These are phyloP conservation scores for Micractinium sp. DNA, from an alignment of 139 green algal genomes.

Conservation along the genomic window DNA sequence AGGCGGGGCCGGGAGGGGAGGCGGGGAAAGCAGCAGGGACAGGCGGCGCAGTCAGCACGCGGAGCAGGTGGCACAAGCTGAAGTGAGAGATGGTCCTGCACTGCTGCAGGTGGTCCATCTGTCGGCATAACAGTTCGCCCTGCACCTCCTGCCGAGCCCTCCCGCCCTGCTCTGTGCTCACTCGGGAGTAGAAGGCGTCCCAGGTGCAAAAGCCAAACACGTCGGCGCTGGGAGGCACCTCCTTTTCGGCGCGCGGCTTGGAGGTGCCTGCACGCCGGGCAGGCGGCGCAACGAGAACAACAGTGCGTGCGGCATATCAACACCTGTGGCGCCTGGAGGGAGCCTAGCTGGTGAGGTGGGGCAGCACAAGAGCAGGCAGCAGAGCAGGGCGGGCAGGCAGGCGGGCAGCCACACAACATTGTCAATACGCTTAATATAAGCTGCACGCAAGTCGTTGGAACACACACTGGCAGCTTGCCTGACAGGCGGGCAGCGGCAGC, in stretches of 20 bases:
- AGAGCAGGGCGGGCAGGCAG: not conserved
- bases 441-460: not conserved
- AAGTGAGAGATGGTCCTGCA: not conserved
- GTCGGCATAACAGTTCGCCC: too few species aligned
- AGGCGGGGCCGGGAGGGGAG: not conserved
- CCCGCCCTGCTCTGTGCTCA: too few species aligned
- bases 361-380: not conserved
- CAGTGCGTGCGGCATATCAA: too few species aligned
- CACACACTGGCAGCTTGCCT: not conserved
- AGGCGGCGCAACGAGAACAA: not conserved
- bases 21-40: not conserved
- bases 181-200: conserved; percentile 95
- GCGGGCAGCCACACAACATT: too few species aligned
- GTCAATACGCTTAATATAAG: not conserved
- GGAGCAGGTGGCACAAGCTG: not conserved
- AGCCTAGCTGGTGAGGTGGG: too few species aligned
- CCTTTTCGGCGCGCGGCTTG: conserved; percentile 66
- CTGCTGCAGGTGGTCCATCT: too few species aligned
- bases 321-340: too few species aligned
- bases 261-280: conserved; percentile 48
- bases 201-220: conserved; percentile 93
- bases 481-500: conserved; percentile 74
- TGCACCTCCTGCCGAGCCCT: too few species aligned
- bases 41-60: not conserved
- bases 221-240: conserved; percentile 78